Base-by-base conservation (phyloP, 2,329 filamentous ascomycete genomes). In the Phoma herbarum region DNA sequence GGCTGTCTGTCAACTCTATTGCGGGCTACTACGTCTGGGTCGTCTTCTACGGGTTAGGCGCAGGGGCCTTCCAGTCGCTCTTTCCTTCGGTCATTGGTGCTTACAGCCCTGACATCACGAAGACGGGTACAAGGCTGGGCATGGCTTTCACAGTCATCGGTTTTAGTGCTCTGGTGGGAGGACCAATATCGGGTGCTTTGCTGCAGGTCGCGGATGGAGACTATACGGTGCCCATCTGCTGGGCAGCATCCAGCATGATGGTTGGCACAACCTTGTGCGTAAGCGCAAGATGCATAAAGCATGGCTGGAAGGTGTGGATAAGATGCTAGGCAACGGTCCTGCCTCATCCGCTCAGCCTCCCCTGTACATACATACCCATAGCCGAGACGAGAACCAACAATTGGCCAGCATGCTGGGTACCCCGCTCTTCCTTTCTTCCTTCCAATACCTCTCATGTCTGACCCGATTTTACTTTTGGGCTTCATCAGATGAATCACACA, bases 31-130 rank as follows among this genome's bases (percentile, higher is more conserved):
- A 90, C 67, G 81, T 79, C 1, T 92, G 90, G 82, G 78, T 85
- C 0, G 77, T 82, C 0, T 80, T 88, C 55, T 90, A 89, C 68
- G 90, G 90, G 1, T 79, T 90, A 46, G 83, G 83, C 2, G 86
- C 83, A 0, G 88, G 67, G 1, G 61, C 65, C 1, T 68, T 68
- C 25, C 68, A 71, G 39, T 64, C 74, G 1, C 60, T 82, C 8
- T 77, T 80, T 5, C 75, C 79, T 0, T 78, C 79, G 0, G 75
- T 79, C 14, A 75, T 80, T 44, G 79, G 80, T 1, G 66, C 71
- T 9, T 64, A 80, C 22, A 56, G 50, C 8, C 53, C 61, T n/a
- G 69, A 73, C 48, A 69, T 72, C 2, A 64, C 49, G 10, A 72
- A 72, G 59, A 70, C 67, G 10, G 81, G 81, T 6, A 82, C 80